Evolutionary conservation across 2,329 filamentous ascomycete genomes (phyloP).

Genomic region (Teratosphaeria gauchensis): DNA sequence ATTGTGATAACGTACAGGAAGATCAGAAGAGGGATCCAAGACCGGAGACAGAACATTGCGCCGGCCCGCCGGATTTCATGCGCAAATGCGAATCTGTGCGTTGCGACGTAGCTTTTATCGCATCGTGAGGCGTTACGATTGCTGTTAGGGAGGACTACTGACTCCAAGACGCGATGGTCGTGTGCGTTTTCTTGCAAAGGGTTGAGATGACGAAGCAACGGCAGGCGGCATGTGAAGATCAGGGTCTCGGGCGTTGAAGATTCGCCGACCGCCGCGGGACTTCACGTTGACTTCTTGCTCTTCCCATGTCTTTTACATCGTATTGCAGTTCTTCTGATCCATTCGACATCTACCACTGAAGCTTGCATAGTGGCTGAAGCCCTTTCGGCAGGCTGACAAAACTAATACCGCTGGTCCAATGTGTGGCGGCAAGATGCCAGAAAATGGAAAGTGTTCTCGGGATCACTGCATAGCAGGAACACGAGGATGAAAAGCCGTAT

Average conservation of each 20-base stretch:
- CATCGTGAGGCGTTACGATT: not conserved
- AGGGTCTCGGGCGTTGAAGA: not conserved
- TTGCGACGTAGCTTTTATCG: not conserved
- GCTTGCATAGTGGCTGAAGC: no score
- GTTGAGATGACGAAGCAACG: not conserved
- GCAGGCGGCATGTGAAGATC: not conserved
- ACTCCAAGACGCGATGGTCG: not conserved
- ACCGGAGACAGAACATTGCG: slow-evolving; percentile 5
- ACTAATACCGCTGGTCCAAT: no score
- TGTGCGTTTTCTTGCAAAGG: not conserved
- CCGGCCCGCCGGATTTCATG: not conserved
- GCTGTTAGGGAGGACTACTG: not conserved
- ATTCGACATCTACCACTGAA: no score
- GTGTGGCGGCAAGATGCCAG: no score
- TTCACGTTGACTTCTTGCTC: not conserved
- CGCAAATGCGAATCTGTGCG: not conserved
- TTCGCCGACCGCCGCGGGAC: not conserved
- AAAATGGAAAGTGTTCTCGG: no score
- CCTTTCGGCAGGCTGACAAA: no score
- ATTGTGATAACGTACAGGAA: not conserved
- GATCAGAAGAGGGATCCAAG: slow-evolving; percentile 3
- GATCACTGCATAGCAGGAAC: no score
- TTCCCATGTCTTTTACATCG: not conserved
- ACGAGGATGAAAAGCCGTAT: no score
- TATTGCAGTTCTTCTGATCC: no score